phyloP scores from a whole-genome alignment of 345 rosid species.

The Gossypium arboreum region DNA sequence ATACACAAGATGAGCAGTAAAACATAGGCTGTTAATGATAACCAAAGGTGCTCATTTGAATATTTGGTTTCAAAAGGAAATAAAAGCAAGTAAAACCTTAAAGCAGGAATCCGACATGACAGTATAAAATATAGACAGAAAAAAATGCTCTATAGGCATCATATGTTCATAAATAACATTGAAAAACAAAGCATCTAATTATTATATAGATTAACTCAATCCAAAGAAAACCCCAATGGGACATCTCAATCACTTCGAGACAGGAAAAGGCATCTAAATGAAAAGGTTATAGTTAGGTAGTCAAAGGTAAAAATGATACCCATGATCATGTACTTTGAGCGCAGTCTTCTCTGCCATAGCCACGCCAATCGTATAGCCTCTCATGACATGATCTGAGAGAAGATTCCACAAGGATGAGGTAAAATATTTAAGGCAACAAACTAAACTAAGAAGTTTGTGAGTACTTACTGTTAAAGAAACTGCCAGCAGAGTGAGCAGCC shows the following conservation, averaged over 20 bases:
- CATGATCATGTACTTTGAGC: conserved; percentile 58
- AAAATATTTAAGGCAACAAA: background rate
- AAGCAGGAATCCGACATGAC: background rate
- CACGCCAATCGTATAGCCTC: conserved; percentile 78
- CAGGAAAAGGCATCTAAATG: background rate
- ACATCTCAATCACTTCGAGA: background rate
- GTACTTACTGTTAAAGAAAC: conserved; percentile 68
- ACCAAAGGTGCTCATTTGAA: background rate
- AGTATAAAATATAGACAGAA: background rate
- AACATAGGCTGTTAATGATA: too few relatives aligned
- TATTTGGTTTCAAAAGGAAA: background rate
- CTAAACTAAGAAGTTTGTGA: conserved; percentile 4
- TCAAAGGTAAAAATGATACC: conserved; percentile 35
- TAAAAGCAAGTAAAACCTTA: background rate
- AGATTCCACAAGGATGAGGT: background rate
- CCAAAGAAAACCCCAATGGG: background rate
- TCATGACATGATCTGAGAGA: conserved; percentile 68
- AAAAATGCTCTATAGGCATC: too few relatives aligned
- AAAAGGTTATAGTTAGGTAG: background rate
- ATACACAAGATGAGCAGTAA: background rate
- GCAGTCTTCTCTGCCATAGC: conserved; percentile 95
- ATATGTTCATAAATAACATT: background rate
- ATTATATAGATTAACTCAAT: background rate
- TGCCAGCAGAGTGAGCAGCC: conserved; percentile 93
- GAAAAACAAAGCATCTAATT: background rate